These are phyloP conservation scores for Paspalum notatum DNA, from an alignment of 176 grass and related monocot genomes.

Conservation along the genomic window DNA sequence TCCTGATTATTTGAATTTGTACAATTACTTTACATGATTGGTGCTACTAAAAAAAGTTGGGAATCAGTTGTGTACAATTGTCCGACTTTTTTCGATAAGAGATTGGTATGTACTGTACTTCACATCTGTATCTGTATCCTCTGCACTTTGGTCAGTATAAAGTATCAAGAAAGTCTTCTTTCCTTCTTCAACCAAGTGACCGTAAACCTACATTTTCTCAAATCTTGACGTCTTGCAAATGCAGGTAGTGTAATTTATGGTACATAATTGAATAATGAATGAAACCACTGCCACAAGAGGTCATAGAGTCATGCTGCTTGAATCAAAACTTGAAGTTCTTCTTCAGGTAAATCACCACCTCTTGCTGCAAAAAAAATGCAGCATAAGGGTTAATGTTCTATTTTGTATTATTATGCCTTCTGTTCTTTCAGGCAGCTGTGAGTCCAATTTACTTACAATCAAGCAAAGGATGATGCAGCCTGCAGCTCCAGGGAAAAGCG, in stretches of 20 bases:
- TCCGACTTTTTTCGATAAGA: background rate
- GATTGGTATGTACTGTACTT: slow-evolving; percentile 42
- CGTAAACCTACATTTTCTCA: slow-evolving; percentile 29
- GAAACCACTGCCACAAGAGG: slow-evolving; percentile 1
- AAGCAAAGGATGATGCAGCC: slow-evolving; percentile 85
- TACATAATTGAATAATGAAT: slow-evolving; percentile 30
- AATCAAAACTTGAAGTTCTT: slow-evolving; percentile 89
- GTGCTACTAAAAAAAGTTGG: background rate
- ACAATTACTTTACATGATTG: background rate
- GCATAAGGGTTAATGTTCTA: slow-evolving; percentile 25
- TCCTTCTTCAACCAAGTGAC: slow-evolving; percentile 24
- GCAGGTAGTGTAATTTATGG: slow-evolving; percentile 1
- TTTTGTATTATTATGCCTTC: slow-evolving; percentile 8
- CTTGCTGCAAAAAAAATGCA: slow-evolving; percentile 77
- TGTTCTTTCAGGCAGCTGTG: slow-evolving; percentile 8
- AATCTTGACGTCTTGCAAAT: slow-evolving; percentile 24
- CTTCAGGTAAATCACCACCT: slow-evolving; percentile 82
- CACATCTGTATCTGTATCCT: slow-evolving; percentile 32
- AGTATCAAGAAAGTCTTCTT: slow-evolving; percentile 27
- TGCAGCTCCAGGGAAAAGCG: slow-evolving; percentile 80
- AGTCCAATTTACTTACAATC: slow-evolving; percentile 68
- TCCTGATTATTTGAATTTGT: background rate
- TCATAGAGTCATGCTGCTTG: slow-evolving; percentile 19
- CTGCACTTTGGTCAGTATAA: slow-evolving; percentile 15
- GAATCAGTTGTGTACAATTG: background rate